Evolutionary conservation across 73 alveolate species (phyloP), one percentile per base, ranked within the genome.

Genomic region (Tetrahymena malaccensis): DNA sequence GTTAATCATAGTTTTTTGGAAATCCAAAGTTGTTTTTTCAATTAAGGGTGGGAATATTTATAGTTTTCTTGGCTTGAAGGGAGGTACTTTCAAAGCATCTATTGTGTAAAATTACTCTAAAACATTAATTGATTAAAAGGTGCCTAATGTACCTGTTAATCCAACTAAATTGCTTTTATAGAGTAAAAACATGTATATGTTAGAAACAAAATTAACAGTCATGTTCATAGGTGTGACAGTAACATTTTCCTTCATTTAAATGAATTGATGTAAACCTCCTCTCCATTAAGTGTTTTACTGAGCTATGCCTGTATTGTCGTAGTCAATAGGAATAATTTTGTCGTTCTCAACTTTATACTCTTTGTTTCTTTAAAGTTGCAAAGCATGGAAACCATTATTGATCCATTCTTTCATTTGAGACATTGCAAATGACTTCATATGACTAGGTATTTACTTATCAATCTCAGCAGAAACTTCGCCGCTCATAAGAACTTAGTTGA

Each of bases 141-240:
- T 57, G 33, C 96, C 96, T 33, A 94, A 34, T 9, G 96, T 94
- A 16, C 96, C 96, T 0, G 96, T 94, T 27, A 94, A 85, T n/a
- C 96, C 96, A 16, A 94, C 33, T 33, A 94, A 6, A 37, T 50
- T 85, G 9, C 50, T 25, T 35, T 85, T 43, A 15, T 94, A 94
- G 38, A 57, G 43, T 27, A 57, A 57, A 34, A 94, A 94, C 84
- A 70, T 57, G 34, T 93, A 85, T 9, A 40, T 93, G 83, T 94
- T 94, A 25, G 96, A 94, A 7, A 94, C 43, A 22, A 84, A 94
- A 58, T 94, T 94, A 19, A 93, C 85, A 31, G 85, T 25, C 31
- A 94, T 44, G 38, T 83, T 84, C 85, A 57, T 93, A 40, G 96
- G 55, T 37, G 96, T 94, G 3, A 94, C 84, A 35, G 84, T 84